Base-by-base conservation (phyloP, 2,329 filamentous ascomycete genomes). In the Aurifilum marmelostoma region DNA sequence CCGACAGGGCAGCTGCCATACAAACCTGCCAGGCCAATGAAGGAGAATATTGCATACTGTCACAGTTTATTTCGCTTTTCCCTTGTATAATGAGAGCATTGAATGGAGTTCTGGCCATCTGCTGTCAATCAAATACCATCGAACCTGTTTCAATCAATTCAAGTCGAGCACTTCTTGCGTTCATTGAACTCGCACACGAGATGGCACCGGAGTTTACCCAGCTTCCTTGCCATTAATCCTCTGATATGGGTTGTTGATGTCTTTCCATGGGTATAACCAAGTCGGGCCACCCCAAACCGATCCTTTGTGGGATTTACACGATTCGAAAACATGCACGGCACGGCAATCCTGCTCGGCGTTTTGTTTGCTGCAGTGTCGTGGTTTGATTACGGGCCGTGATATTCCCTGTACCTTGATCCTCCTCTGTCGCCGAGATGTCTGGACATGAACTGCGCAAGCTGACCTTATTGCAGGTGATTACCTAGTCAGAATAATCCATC, bases 71-170 rank as follows among this genome's bases (percentile, higher is more conserved):
- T 47, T 21, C n/a, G 34, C 8, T 47, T 47, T 9, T n/a, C 2
- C 21, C 43, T 43, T 43, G 34, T 62, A 37, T 27, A 24, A 27
- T 24, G 29, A 16, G 24, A 68, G 69, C 69, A 70, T 68, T 59
- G 69, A 68, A 66, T 66, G 69, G 69, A 60, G 69, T 70, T 70
- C 59, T 66, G 66, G 66, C 11, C 47, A 54, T 37, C 54, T 39
- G 24, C 34, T 39, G 29, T 58, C 63, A 14, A 32, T 70, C 24
- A 39, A 68, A 66, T 68, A 65, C 29, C 37, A 65, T 52, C 14
- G 47, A 63, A 29, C 18, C 3, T 14, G 37, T 9, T 34, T 24
- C 3, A 11, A 9, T 7, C 16, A 29, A 16, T n/a, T 4, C 14
- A 18, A 34, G 29, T 58, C 5, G 27, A 29, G 14, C 18, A 18